Conservation (phyloP, 2,329 filamentous ascomycete species). For the Botrytis aclada region DNA sequence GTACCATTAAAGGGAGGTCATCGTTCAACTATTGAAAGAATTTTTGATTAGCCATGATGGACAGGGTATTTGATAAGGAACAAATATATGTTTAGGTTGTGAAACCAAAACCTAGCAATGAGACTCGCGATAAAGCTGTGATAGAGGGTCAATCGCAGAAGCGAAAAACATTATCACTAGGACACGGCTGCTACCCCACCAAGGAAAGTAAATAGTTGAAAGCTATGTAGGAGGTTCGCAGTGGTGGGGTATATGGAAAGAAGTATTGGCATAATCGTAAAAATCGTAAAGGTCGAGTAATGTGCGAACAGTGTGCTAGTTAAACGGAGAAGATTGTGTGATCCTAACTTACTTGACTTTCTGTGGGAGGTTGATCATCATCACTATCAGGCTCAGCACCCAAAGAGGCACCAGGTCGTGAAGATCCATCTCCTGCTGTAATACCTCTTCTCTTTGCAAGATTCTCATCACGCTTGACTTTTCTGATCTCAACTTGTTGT, state of each 20-base stretch:
- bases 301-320: neutral
- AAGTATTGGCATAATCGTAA: neutral
- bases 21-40: slow-evolving; percentile 72
- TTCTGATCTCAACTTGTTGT: slow-evolving; percentile 98
- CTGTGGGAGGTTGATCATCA: slow-evolving; percentile 91
- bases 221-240: neutral
- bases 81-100: slow-evolving; percentile 7
- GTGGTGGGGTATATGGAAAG: slow-evolving; percentile 8
- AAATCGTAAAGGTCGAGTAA: neutral
- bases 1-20: slow-evolving; percentile 97
- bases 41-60: slow-evolving; percentile 27
- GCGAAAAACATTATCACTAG: slow-evolving; percentile 35
- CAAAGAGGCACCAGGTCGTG: slow-evolving; percentile 75
- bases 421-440: slow-evolving; percentile 65
- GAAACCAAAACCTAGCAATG: slow-evolving; percentile 6
- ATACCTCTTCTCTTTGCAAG: slow-evolving; percentile 97
- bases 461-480: slow-evolving; percentile 98
- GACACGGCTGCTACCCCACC: slow-evolving; percentile 31
- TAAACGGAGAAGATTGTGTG: slow-evolving; percentile 12
- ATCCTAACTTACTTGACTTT: slow-evolving; percentile 79
- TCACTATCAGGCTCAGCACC: slow-evolving; percentile 93
- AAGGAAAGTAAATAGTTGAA: slow-evolving; percentile 32
- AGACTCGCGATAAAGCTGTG: slow-evolving; percentile 17
- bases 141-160: slow-evolving; percentile 27
- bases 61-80: slow-evolving; percentile 18